Percentiles rank a stretch among this genome's conserved stretches.
phyloP scores from a whole-genome alignment of 2,329 filamentous ascomycete species.

The Botrytis galanthina region DNA sequence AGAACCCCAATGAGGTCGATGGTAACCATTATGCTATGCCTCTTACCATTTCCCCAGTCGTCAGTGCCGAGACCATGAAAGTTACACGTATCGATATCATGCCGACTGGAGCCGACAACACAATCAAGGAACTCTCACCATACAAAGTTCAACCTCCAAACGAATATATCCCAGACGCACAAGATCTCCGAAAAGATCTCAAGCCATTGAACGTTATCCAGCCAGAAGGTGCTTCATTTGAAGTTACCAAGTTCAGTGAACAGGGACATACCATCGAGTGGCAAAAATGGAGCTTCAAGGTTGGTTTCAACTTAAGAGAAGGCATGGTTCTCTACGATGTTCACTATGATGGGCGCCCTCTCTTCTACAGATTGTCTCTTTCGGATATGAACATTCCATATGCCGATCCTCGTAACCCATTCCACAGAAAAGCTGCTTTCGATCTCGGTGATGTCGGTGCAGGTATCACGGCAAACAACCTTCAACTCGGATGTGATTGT shows the following conservation, averaged over 20 bases:
- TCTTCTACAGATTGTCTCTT: constrained; percentile 65
- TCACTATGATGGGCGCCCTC: constrained; percentile 58
- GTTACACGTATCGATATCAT: constrained; percentile 68
- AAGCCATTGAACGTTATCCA: constrained; percentile 65
- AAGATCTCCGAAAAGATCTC: constrained; percentile 57
- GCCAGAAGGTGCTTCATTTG: constrained; percentile 63
- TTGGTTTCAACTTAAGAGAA: constrained; percentile 62
- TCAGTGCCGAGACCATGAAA: constrained; percentile 60
- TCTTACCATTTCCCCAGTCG: constrained; percentile 61
- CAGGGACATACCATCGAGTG: constrained; percentile 57
- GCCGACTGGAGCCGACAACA: constrained; percentile 64
- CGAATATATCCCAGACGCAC: constrained; percentile 65
- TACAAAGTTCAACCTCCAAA: constrained; percentile 56
- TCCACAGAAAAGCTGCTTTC: constrained; percentile 68
- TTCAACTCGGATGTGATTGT: constrained; percentile 69
- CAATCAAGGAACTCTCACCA: constrained; percentile 52
- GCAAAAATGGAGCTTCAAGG: constrained; percentile 64
- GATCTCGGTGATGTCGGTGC: constrained; percentile 67
- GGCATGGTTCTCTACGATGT: constrained; percentile 68
- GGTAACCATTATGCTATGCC: constrained; percentile 69
- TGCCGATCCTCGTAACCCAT: constrained; percentile 64
- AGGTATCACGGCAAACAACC: constrained; percentile 66
- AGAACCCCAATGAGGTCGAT: constrained; percentile 58
- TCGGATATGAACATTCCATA: constrained; percentile 63
- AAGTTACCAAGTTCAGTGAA: constrained; percentile 48